Evolutionary conservation across 2,329 filamentous ascomycete genomes (phyloP).

Genomic region (Ceratocystis eucalypticola): DNA sequence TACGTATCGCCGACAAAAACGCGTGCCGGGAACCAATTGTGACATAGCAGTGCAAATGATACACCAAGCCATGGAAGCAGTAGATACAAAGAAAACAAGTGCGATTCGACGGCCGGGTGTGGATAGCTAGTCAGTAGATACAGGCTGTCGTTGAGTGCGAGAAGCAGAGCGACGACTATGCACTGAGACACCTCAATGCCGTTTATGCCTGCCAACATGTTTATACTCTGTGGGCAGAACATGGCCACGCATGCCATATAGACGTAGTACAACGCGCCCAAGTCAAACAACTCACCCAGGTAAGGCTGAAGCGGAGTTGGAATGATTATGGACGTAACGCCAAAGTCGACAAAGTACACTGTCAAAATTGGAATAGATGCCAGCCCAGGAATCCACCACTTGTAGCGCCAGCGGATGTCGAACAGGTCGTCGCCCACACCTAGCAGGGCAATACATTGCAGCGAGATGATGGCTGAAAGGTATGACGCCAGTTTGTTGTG

Average conservation of each 20-base stretch:
- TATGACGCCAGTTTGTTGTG: constrained; percentile 96
- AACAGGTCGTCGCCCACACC: constrained; percentile 93
- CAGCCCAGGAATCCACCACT: constrained; percentile 93
- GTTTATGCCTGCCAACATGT: constrained; percentile 98
- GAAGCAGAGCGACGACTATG: constrained; percentile 70
- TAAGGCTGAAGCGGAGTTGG: constrained; percentile 74
- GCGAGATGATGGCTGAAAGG: constrained; percentile 80
- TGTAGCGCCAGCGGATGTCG: constrained; percentile 97
- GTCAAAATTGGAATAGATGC: constrained; percentile 86
- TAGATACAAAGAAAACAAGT: constrained; percentile 91
- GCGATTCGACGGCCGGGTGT: constrained; percentile 88
- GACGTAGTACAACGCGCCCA: constrained; percentile 74
- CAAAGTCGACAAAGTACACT: constrained; percentile 97
- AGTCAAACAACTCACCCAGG: constrained; percentile 70
- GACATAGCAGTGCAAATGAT: constrained; percentile 67
- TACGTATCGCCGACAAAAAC: constrained; percentile 98
- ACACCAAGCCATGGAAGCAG: constrained; percentile 89
- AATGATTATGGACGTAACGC: constrained; percentile 87
- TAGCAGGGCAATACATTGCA: constrained; percentile 80
- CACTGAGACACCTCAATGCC: constrained; percentile 95
- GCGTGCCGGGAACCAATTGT: constrained; percentile 92
- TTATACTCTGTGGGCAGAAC: constrained; percentile 97
- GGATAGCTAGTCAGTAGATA: constrained; percentile 76
- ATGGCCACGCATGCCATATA: constrained; percentile 97
- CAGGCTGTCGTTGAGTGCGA: constrained; percentile 74